phyloP scores from a whole-genome alignment of 139 green algal species.

The Micromonas pusilla region DNA sequence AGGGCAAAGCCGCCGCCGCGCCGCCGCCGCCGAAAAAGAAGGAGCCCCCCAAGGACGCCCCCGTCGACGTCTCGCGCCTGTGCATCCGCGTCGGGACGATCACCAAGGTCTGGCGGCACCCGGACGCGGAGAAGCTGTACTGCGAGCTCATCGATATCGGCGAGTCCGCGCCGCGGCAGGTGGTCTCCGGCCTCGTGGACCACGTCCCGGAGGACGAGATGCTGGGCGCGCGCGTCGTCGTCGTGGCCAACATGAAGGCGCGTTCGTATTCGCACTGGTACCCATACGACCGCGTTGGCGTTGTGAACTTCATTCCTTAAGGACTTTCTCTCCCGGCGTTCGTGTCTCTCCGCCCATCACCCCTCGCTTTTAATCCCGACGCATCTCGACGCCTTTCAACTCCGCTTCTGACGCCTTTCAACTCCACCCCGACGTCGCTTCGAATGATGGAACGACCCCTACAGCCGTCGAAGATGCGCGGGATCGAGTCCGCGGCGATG shows the following conservation, averaged over 20 bases:
- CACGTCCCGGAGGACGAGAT: constrained; percentile 71
- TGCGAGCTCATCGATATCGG: constrained; percentile 93
- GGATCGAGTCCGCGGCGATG: constrained; percentile 79
- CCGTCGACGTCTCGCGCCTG: constrained; percentile 49
- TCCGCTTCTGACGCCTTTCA: too few relatives aligned
- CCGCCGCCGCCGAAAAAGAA: constrained; percentile 10
- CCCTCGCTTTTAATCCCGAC: too few relatives aligned
- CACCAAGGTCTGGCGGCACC: constrained; percentile 58
- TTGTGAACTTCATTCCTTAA: too few relatives aligned
- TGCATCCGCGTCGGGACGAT: constrained; percentile 83
- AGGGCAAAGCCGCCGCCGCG: background rate
- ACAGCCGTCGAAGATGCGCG: constrained; percentile 83
- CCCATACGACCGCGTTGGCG: too few relatives aligned
- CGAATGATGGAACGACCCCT: too few relatives aligned
- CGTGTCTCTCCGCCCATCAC: too few relatives aligned
- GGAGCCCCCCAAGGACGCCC: constrained; percentile 18
- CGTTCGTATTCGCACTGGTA: too few relatives aligned
- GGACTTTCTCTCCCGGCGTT: too few relatives aligned
- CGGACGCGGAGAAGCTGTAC: constrained; percentile 82
- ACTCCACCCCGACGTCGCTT: too few relatives aligned
- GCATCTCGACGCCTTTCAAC: too few relatives aligned
- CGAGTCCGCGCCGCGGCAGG: constrained; percentile 53
- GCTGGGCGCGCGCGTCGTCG: constrained; percentile 51
- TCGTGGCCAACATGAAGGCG: constrained; percentile 94
- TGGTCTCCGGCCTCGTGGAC: constrained; percentile 87